phyloP scores from a whole-genome alignment of 2,329 filamentous ascomycete genomes.

The Apiospora malaysiana region DNA sequence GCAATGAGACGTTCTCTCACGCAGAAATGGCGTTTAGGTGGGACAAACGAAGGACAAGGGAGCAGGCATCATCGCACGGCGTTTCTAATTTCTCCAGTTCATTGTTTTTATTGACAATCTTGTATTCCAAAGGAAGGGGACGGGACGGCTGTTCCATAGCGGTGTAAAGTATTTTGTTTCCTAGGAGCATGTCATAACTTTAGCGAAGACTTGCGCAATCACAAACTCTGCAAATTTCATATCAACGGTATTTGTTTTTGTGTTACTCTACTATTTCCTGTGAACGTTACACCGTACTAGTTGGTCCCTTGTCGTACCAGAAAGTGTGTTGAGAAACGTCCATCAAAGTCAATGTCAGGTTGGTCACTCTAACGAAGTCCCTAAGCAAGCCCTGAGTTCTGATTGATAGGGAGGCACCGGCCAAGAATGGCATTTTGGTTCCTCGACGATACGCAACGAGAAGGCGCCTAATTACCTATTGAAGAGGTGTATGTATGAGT shows the following conservation, averaged over 20 bases:
- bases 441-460: too few species aligned
- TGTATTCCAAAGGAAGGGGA: neutral
- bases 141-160: neutral
- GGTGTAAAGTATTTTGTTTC: slow-evolving; percentile 3
- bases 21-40: neutral
- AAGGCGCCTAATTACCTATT: too few species aligned
- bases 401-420: too few species aligned
- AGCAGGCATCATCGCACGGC: neutral
- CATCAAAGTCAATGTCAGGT: too few species aligned
- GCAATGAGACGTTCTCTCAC: neutral
- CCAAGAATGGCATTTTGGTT: too few species aligned
- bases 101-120: neutral
- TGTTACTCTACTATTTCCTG: neutral
- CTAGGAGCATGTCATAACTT: neutral
- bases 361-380: too few species aligned
- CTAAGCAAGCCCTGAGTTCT: too few species aligned
- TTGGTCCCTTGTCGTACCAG: too few species aligned
- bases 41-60: neutral
- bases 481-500: too few species aligned
- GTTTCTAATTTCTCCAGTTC: neutral
- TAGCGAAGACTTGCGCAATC: neutral
- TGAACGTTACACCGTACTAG: too few species aligned
- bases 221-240: neutral
- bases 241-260: too few species aligned
- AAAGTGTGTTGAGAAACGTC: too few species aligned